Evolutionary conservation across 2,329 filamentous ascomycete species (phyloP).

Genomic region (Ophiostoma triangulosporum): DNA sequence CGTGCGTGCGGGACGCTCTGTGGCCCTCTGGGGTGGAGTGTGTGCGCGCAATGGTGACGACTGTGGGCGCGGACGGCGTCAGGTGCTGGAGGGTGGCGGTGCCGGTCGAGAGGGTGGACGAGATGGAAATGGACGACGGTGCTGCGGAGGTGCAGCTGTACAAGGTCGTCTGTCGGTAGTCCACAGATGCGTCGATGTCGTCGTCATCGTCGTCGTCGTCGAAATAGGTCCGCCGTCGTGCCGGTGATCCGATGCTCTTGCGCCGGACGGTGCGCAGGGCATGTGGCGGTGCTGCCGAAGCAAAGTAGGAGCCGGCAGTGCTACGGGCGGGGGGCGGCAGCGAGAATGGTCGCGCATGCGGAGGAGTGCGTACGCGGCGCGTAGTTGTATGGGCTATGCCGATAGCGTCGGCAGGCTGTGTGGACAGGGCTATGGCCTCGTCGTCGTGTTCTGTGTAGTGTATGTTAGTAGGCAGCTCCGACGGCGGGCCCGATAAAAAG

Average conservation of each 20-base stretch:
- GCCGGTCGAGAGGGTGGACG: neutral
- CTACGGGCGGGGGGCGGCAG: no score
- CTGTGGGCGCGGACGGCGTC: neutral
- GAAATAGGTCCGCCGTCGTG: neutral
- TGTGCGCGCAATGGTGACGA: neutral
- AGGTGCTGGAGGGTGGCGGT: neutral
- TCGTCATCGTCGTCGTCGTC: neutral
- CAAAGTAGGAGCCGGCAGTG: no score
- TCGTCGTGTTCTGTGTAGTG: neutral
- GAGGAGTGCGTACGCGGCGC: neutral
- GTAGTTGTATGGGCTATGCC: neutral
- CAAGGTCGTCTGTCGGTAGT: no score
- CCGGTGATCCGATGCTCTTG: neutral
- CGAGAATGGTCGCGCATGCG: neutral
- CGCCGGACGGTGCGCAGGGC: neutral
- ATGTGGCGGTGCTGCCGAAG: neutral
- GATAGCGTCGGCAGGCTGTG: neutral
- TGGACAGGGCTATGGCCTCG: neutral
- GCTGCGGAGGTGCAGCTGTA: neutral
- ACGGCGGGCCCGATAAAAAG: neutral
- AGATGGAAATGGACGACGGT: neutral
- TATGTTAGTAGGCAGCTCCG: neutral
- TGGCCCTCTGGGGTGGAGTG: neutral
- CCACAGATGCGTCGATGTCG: neutral
- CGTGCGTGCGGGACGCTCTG: neutral